Base-by-base conservation (phyloP, 1,139 yeast genomes). In the Pichia sp. region DNA sequence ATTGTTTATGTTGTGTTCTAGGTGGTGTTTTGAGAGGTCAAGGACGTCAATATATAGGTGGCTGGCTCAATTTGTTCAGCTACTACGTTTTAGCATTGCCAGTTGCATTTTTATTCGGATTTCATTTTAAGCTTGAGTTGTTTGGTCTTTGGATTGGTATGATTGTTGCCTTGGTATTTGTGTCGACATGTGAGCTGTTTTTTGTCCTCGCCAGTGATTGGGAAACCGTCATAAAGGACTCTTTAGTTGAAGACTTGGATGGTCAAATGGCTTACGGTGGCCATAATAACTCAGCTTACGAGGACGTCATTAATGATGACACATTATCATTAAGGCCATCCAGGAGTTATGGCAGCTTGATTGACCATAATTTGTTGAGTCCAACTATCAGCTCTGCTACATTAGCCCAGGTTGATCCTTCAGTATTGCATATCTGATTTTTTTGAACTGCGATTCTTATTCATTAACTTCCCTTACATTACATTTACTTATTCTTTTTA, bases 41-140 rank as follows among this genome's bases (percentile, higher is more conserved):
- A 67, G 89, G 88, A 4, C 71, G 87, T 62, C 89, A 84, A 64
- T 75, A 75, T 57, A 80, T 84, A 58, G 89, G 88, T 3, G 87
- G 87, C 2, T 74, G 77, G 61, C 66, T 83, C 57, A 83, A 82
- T 65, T 65, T 84, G 17, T 66, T 81, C 50, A 73, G 82, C 46
- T 84, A 84, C 65, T 84, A 84, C 62, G 63, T 76, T 9, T 64
- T 84, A 53, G 87, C 87, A 1, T 69, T 84, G 51, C 88, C 89
- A 0, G 69, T 74, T 54, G 84, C 87, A 8, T 78, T 78, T 52
- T 63, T 75, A 44, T 73, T 79, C 56, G 85, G 84, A 1, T 83
- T 84, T 62, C 64, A 70, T 50, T 72, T 74, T 50, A 58, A 75
- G 2, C 61, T 75, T 64, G 75, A 76, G 56, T 71, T 81, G 58